Evolutionary conservation across 345 rosid genomes (phyloP).

Genomic region (Hevea brasiliensis): DNA sequence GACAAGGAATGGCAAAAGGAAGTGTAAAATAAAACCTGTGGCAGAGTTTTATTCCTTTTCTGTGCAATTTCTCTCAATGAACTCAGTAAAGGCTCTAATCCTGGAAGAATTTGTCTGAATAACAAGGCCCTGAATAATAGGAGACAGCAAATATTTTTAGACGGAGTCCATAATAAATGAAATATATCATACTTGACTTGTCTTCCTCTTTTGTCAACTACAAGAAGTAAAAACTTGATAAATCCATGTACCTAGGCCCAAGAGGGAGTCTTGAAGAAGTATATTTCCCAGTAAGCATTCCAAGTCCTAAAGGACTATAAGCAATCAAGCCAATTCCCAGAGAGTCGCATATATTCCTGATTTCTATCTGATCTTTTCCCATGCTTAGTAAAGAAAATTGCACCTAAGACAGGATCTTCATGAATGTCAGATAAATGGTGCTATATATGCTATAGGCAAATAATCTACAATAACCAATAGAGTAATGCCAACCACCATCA

Average conservation of each 20-base stretch:
- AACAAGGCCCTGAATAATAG: slow-evolving; percentile 53
- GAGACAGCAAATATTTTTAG: background rate
- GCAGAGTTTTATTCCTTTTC: slow-evolving; percentile 61
- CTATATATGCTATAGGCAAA: background rate
- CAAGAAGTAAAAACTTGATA: background rate
- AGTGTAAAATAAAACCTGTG: slow-evolving; percentile 45
- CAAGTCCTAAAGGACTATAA: slow-evolving; percentile 89
- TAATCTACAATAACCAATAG: background rate
- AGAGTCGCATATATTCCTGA: slow-evolving; percentile 59
- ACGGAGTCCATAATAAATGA: background rate
- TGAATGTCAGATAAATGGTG: slow-evolving; percentile 12
- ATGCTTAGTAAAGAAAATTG: slow-evolving; percentile 85
- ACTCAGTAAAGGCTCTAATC: slow-evolving; percentile 61
- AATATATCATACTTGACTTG: no score
- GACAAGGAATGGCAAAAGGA: background rate
- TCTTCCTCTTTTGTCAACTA: background rate
- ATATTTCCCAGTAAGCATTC: slow-evolving; percentile 94
- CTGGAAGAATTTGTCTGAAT: slow-evolving; percentile 83
- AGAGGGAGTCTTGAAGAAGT: slow-evolving; percentile 61
- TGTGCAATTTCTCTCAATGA: slow-evolving; percentile 52
- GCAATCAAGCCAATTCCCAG: slow-evolving; percentile 71
- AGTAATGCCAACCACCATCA: background rate
- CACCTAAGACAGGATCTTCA: slow-evolving; percentile 42
- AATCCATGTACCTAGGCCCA: slow-evolving; percentile 68
- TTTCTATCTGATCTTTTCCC: slow-evolving; percentile 77